Conservation (phyloP, 768 basidiomycete species). For the Pulveroboletus sp. region DNA sequence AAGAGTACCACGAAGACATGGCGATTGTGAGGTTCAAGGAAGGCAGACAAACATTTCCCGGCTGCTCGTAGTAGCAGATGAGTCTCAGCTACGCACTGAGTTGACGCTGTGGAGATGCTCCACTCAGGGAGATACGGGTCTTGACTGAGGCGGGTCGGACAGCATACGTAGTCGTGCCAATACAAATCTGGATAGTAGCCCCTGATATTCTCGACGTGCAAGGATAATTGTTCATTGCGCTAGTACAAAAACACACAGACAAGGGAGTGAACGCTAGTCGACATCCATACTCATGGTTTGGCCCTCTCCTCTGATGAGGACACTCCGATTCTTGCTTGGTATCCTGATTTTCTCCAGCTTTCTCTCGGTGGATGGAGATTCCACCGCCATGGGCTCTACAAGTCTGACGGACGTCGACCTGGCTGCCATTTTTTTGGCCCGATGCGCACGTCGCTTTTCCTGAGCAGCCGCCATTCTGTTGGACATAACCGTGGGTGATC, state of each 20-base stretch:
- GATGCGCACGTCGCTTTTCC: conserved; percentile 71
- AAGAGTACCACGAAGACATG: conserved; percentile 57
- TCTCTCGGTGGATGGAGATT: conserved; percentile 43
- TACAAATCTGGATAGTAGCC: conserved; percentile 20
- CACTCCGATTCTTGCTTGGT: conserved; percentile 55
- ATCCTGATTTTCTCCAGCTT: conserved; percentile 78
- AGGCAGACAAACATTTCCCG: conserved; percentile 14
- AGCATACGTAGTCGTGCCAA: not conserved
- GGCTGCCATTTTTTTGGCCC: conserved; percentile 57
- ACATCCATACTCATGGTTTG: conserved; percentile 90
- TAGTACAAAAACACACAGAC: not conserved
- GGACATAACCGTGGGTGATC: not conserved
- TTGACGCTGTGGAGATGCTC: conserved; percentile 4
- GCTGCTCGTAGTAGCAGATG: not conserved
- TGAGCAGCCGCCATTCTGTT: conserved; percentile 79
- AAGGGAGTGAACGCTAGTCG: conserved; percentile 40
- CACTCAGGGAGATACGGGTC: conserved; percentile 2
- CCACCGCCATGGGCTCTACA: conserved; percentile 53
- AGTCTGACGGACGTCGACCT: conserved; percentile 56
- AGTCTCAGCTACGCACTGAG: not conserved
- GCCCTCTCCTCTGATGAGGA: conserved; percentile 78
- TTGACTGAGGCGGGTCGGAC: not conserved
- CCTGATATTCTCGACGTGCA: conserved; percentile 6
- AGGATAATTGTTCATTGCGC: not conserved
- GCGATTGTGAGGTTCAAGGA: conserved; percentile 10